A percentile compares a stretch with the other conserved stretches of the same genome.
These are phyloP conservation scores for Exophiala sp. DNA, from an alignment of 2,329 filamentous ascomycete genomes.

Conservation along the genomic window DNA sequence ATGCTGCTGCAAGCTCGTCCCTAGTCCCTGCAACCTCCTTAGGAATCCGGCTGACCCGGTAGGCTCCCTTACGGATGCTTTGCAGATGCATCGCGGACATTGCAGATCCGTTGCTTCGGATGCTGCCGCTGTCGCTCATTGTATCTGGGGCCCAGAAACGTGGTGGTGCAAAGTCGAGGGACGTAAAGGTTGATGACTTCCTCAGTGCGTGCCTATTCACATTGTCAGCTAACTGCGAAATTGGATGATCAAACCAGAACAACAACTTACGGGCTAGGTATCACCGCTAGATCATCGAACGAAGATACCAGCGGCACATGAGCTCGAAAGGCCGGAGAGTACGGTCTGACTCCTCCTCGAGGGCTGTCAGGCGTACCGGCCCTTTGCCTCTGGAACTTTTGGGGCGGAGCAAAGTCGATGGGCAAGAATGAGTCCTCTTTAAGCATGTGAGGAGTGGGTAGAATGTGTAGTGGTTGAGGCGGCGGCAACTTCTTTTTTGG, in stretches of 20 bases:
- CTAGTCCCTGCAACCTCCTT: constrained; percentile 73
- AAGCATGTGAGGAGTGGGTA: constrained; percentile 81
- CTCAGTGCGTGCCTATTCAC: constrained; percentile 41
- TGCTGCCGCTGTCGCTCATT: constrained; percentile 44
- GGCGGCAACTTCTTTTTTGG: constrained; percentile 58
- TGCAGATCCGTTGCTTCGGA: constrained; percentile 67
- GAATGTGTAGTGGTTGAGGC: constrained; percentile 63
- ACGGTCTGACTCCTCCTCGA: constrained; percentile 56
- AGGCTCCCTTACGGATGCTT: constrained; percentile 74
- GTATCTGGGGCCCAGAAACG: constrained; percentile 42
- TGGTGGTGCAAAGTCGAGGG: constrained; percentile 47
- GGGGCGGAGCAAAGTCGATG: constrained; percentile 81
- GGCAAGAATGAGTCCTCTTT: constrained; percentile 73
- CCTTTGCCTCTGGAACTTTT: constrained; percentile 58
- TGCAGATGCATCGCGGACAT: constrained; percentile 64
- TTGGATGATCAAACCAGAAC: constrained; percentile 59
- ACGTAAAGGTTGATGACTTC: constrained; percentile 46
- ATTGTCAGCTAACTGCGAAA: constrained; percentile 42
- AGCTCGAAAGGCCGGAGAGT: constrained; percentile 64
- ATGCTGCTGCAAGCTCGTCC: constrained; percentile 56
- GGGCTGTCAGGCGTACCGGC: constrained; percentile 61
- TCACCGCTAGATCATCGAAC: constrained; percentile 76
- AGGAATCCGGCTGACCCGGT: constrained; percentile 78
- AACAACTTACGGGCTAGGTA: constrained; percentile 85
- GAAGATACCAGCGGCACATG: constrained; percentile 74